A percentile compares a stretch with the other conserved stretches of the same genome.
Evolutionary conservation across 1,284 basidiomycete genomes (phyloP).

Genomic region (Prillingera fragicola): DNA sequence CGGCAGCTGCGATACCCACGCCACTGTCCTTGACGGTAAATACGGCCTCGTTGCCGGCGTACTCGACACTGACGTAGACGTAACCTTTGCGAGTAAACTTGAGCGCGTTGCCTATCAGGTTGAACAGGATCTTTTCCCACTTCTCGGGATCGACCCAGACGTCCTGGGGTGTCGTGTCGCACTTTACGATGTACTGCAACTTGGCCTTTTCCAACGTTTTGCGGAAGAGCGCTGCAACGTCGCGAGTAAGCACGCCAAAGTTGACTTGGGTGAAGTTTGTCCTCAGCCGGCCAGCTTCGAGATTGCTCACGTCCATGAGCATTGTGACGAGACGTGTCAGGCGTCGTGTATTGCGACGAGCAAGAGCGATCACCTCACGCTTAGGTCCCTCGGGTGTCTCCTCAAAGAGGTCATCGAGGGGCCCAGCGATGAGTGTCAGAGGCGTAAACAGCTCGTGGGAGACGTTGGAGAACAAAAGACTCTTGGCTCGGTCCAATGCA

Average conservation of each 20-base stretch:
- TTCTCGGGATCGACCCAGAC: slow-evolving; percentile 48
- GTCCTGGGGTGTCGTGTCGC: slow-evolving; percentile 33
- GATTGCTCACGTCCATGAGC: slow-evolving; percentile 44
- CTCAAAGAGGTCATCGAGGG: slow-evolving; percentile 36
- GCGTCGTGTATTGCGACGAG: slow-evolving; percentile 36
- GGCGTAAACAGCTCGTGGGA: slow-evolving; percentile 48
- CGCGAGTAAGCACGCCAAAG: slow-evolving; percentile 44
- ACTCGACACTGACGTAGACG: slow-evolving; percentile 28
- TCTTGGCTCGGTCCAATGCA: slow-evolving; percentile 47
- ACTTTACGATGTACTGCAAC: slow-evolving; percentile 42
- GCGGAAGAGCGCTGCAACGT: slow-evolving; percentile 48
- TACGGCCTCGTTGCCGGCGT: slow-evolving; percentile 23
- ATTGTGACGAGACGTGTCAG: slow-evolving; percentile 43
- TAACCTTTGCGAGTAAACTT: slow-evolving; percentile 29
- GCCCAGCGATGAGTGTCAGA: slow-evolving; percentile 45
- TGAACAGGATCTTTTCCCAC: slow-evolving; percentile 51
- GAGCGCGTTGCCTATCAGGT: slow-evolving; percentile 47
- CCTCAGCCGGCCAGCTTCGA: slow-evolving; percentile 42
- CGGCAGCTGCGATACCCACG: slow-evolving; percentile 50
- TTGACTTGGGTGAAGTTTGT: slow-evolving; percentile 45
- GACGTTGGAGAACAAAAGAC: slow-evolving; percentile 43
- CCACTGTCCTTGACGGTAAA: slow-evolving; percentile 47
- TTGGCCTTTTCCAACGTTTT: slow-evolving; percentile 32
- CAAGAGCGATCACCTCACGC: slow-evolving; percentile 40
- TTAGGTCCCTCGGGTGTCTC: slow-evolving; percentile 31